phyloP scores from a whole-genome alignment of 2,329 filamentous ascomycete genomes.

The Fusarium beomiforme region DNA sequence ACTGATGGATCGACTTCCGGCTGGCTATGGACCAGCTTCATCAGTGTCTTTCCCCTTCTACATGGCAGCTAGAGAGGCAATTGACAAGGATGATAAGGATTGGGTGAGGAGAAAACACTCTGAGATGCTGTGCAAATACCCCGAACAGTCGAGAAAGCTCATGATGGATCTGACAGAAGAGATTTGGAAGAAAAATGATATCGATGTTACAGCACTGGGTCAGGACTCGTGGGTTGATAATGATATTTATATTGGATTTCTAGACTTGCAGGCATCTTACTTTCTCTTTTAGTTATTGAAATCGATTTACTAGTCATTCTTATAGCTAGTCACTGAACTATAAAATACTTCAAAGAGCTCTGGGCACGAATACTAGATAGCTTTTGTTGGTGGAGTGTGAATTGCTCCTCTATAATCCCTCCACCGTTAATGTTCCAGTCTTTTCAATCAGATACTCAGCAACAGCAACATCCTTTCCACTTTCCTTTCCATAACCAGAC shows the following conservation, averaged over 20 bases:
- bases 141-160: background rate
- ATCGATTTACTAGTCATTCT: no score
- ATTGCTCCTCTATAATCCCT: no score
- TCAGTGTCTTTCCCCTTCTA: background rate
- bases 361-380: no score
- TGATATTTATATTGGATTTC: background rate
- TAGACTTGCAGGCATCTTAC: background rate
- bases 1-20: background rate
- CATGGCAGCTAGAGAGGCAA: background rate
- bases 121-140: background rate
- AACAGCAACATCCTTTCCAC: background rate
- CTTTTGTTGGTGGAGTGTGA: no score
- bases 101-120: background rate
- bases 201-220: background rate
- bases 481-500: background rate
- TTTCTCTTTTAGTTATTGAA: background rate
- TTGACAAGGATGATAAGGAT: background rate
- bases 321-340: no score
- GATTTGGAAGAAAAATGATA: background rate
- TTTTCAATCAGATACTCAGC: background rate
- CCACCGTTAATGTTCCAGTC: background rate
- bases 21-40: background rate
- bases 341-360: no score
- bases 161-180: background rate
- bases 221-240: background rate